Evolutionary conservation across 257 asterid species (phyloP).

Genomic region (Solanum commersonii): DNA sequence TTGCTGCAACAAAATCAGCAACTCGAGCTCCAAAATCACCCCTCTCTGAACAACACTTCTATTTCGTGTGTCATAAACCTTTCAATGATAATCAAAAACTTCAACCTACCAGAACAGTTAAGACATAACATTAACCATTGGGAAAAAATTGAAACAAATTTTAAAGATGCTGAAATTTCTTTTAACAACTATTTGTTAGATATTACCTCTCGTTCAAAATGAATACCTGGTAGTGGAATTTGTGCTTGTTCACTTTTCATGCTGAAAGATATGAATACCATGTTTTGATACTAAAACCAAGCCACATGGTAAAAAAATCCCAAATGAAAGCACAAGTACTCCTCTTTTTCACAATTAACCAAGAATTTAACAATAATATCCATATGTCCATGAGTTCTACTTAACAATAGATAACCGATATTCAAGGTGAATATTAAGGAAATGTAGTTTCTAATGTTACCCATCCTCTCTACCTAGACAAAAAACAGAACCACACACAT

Average conservation of each 20-base stretch:
- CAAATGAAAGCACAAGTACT: neutral
- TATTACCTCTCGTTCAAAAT: too few species aligned
- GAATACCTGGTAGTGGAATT: neutral
- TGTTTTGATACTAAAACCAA: neutral
- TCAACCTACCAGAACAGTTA: neutral
- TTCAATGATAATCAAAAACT: neutral
- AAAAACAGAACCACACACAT: too few species aligned
- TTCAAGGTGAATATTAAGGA: too few species aligned
- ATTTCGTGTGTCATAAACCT: neutral
- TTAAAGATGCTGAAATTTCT: neutral
- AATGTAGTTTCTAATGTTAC: too few species aligned
- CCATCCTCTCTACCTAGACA: too few species aligned
- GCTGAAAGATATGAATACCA: neutral
- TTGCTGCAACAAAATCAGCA: slow-evolving; percentile 15
- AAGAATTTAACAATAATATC: neutral
- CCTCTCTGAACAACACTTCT: slow-evolving; percentile 4
- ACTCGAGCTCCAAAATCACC: slow-evolving; percentile 7
- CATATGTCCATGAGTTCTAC: neutral
- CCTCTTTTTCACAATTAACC: neutral
- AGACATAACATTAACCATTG: neutral
- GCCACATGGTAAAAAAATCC: neutral
- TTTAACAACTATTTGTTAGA: too few species aligned
- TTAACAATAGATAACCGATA: neutral
- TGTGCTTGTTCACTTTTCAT: neutral
- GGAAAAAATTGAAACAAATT: neutral